A percentile compares a stretch with the other conserved stretches of the same genome.
Evolutionary conservation across 179 eudicot species (phyloP).

Genomic region (Dionaea muscipula): DNA sequence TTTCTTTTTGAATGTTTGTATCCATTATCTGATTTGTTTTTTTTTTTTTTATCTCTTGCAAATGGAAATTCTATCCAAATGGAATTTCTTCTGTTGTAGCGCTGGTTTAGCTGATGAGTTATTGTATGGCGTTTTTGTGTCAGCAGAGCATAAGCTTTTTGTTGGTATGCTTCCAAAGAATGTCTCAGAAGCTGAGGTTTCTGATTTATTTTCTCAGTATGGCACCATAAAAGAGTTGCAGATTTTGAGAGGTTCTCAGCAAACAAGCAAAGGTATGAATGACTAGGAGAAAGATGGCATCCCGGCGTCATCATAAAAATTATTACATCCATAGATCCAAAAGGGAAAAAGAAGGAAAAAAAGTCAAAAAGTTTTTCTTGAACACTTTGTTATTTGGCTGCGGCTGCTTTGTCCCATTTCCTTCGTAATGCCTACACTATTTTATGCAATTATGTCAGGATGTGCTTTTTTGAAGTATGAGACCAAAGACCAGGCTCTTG

Average conservation of each 20-base stretch:
- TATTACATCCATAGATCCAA: too few relatives aligned
- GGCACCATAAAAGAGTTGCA: constrained; percentile 78
- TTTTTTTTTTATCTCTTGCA: too few relatives aligned
- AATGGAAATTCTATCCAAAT: background rate
- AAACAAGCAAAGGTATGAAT: constrained; percentile 78
- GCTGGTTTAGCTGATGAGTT: background rate
- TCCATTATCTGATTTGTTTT: constrained; percentile 2
- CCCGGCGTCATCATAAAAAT: too few relatives aligned
- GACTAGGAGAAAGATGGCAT: too few relatives aligned
- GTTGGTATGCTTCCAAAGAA: constrained; percentile 99
- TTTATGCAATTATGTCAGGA: constrained; percentile 30
- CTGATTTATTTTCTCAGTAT: constrained; percentile 72
- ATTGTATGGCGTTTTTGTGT: constrained; percentile 11
- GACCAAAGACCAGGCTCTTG: constrained; percentile 90
- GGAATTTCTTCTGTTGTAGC: background rate
- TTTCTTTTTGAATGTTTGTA: constrained; percentile 8
- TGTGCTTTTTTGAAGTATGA: constrained; percentile 97
- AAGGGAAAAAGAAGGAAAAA: too few relatives aligned
- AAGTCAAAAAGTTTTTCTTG: background rate
- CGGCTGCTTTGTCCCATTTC: too few relatives aligned
- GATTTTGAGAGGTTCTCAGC: constrained; percentile 86
- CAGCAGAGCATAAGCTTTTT: constrained; percentile 86
- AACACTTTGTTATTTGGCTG: background rate
- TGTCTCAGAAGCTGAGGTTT: constrained; percentile 75
- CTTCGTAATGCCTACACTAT: background rate